These are phyloP conservation scores for Halenospora varia DNA, from an alignment of 495 filamentous ascomycete species.

Conservation along the genomic window DNA sequence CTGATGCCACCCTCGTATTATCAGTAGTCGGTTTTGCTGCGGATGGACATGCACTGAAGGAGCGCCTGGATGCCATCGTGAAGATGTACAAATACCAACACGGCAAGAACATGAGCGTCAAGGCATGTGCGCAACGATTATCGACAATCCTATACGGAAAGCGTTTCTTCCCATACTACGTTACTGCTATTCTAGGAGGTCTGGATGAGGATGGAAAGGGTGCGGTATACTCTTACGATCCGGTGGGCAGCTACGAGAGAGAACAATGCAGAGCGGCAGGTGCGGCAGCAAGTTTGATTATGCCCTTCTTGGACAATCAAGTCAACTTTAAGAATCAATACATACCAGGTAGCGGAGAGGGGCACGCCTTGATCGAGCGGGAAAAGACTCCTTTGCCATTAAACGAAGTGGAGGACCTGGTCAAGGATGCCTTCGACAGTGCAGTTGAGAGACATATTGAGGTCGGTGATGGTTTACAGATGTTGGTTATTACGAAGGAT, in stretches of 20 bases:
- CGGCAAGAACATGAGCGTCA: conserved; percentile 86
- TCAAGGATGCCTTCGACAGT: conserved; percentile 95
- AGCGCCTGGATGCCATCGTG: conserved; percentile 83
- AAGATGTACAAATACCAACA: conserved; percentile 98
- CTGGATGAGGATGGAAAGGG: conserved; percentile 94
- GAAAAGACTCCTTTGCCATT: conserved; percentile 61
- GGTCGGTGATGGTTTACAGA: conserved; percentile 94
- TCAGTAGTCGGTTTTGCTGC: conserved; percentile 95
- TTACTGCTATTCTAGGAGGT: conserved; percentile 86
- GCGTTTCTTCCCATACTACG: conserved; percentile 98
- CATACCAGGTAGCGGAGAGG: conserved; percentile 79
- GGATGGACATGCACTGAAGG: conserved; percentile 85
- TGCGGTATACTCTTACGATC: conserved; percentile 94
- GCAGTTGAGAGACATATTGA: conserved; percentile 98
- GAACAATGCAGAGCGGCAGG: conserved; percentile 94
- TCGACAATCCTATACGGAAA: conserved; percentile 94
- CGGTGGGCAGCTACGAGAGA: conserved; percentile 92
- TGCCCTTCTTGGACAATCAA: conserved; percentile 98
- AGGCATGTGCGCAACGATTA: conserved; percentile 87
- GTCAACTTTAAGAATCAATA: conserved; percentile 99
- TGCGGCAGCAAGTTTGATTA: conserved; percentile 93
- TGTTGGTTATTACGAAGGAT: conserved; percentile 83
- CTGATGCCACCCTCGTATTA: conserved; percentile 78
- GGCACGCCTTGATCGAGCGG: conserved; percentile 71
- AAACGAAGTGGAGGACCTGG: conserved; percentile 74